Evolutionary conservation across 768 basidiomycete species (phyloP), one percentile per base, ranked within the genome.

Genomic region (Boletus insuetus): DNA sequence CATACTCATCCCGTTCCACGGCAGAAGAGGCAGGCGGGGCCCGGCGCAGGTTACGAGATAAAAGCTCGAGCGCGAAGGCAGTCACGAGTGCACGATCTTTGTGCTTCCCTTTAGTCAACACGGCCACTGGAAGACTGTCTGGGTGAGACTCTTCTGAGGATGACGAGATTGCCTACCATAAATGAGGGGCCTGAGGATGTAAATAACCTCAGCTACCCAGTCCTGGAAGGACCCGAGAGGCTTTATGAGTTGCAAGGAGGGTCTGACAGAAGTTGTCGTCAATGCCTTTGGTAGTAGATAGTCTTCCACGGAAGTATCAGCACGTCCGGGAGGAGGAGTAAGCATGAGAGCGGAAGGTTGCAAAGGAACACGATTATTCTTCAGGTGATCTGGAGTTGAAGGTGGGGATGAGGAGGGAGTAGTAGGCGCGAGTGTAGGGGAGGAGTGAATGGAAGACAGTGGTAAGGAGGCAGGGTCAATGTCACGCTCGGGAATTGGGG

Each of bases 401-500:
- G 84, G 77, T 9, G 79, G 76, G 5, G 86, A 86, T 19, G 76
- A 73, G 1, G 77, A 73, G 14, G 80, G 79, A 10, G 84, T 81
- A 8, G 85, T 82, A 4, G 84, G 78, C 29, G 76, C 82, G 42
- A 84, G 74, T 6, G 84, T 84, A 19, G 85, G 84, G 17, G 87
- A 82, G 9, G 81, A 81, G 29, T 77, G 68, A 50, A 76, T 74
- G 26, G 80, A 82, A 38, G 75, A 75, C 11, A 80, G 68, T 14
- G 86, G 80, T 9, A 93, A 66, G 44, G 79, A 76, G 6, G 87
- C 77, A 5, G 89, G 87, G 69, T 95, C 94, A 58, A 92, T 80
- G 61, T 94, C 93, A 49, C 94, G 84, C 71, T 93, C 90, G 14
- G 94, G 93, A 51, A 94, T 84, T 19, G 89, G 87, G 3, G 87